A percentile compares a stretch with the other conserved stretches of the same genome.
phyloP scores from a whole-genome alignment of 2,329 filamentous ascomycete genomes.

The Colletotrichum sp. region DNA sequence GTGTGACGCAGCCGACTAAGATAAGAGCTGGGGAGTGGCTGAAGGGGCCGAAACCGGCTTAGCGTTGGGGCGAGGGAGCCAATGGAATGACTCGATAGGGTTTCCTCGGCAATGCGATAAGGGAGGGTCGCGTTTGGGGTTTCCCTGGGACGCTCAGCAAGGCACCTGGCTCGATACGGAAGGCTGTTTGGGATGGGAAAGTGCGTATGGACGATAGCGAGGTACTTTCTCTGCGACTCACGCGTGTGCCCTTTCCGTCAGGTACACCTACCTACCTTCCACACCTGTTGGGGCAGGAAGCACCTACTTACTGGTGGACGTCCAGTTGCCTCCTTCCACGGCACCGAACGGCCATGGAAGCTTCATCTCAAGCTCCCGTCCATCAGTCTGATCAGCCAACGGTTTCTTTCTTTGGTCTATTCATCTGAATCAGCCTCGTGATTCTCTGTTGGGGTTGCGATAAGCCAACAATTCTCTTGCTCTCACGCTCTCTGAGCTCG shows the following conservation, averaged over 20 bases:
- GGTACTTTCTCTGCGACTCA: background rate
- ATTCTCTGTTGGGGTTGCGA: background rate
- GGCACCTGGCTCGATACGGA: conserved; percentile 9
- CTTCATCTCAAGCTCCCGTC: background rate
- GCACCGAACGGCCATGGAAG: background rate
- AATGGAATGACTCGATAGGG: conserved; percentile 28
- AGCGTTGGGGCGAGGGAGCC: conserved; percentile 25
- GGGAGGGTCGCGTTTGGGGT: conserved; percentile 19
- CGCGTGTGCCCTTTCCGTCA: background rate
- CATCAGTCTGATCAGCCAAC: background rate
- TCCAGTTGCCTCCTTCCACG: background rate
- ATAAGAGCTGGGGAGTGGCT: conserved; percentile 23
- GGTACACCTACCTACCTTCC: background rate
- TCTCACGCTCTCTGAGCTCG: background rate
- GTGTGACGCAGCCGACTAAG: conserved; percentile 25
- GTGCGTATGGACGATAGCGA: conserved; percentile 3
- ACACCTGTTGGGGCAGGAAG: background rate
- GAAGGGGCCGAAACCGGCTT: conserved; percentile 27
- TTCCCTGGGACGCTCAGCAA: conserved; percentile 3
- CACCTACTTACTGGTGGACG: background rate
- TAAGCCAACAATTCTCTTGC: background rate
- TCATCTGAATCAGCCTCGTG: background rate
- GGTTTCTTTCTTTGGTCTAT: background rate
- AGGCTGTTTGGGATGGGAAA: conserved; percentile 10
- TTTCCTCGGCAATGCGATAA: conserved; percentile 33